phyloP scores from a whole-genome alignment of 441 rosid species.

The Flueggea neowawraea region DNA sequence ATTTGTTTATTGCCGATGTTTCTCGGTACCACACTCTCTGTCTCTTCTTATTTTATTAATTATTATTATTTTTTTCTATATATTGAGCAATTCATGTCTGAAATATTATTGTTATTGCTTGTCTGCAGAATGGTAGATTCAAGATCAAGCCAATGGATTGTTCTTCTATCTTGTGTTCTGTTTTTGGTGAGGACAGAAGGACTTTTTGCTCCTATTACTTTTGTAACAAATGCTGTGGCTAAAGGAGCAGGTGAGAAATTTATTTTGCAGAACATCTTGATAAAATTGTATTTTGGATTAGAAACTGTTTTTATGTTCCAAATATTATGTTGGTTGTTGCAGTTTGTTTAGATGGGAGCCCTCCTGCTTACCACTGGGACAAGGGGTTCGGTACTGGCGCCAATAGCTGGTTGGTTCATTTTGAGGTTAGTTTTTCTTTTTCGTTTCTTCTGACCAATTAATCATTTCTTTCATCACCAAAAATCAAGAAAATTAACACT shows the following conservation, averaged over 20 bases:
- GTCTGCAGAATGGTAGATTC: conserved; percentile 53
- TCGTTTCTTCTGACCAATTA: no score
- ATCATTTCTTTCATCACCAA: no score
- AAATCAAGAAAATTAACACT: no score
- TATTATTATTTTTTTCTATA: no score
- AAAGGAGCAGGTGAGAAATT: conserved; percentile 77
- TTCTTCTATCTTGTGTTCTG: conserved; percentile 31
- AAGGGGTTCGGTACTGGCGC: conserved; percentile 47
- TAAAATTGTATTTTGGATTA: not conserved
- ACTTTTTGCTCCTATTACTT: conserved; percentile 50
- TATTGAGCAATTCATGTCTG: no score
- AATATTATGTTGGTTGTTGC: conserved; percentile 11
- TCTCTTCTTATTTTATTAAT: no score
- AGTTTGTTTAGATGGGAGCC: conserved; percentile 69
- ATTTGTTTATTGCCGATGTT: no score
- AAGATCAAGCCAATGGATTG: conserved; percentile 40
- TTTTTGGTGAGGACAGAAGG: conserved; percentile 44
- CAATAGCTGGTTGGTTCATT: conserved; percentile 48
- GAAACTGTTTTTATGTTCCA: conserved; percentile 4
- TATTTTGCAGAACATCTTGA: not conserved
- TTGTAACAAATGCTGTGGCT: conserved; percentile 51
- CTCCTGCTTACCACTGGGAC: conserved; percentile 53
- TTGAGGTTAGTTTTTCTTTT: conserved; percentile 41
- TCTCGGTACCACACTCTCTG: no score
- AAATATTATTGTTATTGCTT: no score